phyloP scores from a whole-genome alignment of 116 monocot genomes.

The Papilionanthe hybrid region DNA sequence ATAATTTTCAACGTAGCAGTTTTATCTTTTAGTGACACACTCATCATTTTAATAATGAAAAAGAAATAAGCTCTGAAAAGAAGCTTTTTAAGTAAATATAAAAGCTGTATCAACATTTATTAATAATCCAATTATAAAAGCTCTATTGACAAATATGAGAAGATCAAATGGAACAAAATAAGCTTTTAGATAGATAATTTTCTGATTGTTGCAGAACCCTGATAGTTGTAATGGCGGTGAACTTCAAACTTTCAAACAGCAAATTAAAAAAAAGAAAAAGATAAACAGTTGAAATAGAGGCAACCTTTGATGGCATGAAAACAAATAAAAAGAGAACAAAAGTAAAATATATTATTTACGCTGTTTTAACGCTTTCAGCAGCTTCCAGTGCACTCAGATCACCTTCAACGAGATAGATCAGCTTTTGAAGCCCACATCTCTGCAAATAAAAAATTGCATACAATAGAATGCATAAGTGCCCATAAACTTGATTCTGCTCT shows the following conservation, averaged over 20 bases:
- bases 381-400: conserved; percentile 80
- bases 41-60: neutral
- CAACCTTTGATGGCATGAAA: neutral
- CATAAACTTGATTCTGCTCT: neutral
- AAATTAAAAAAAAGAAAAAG: neutral
- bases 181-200: neutral
- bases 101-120: too few species aligned
- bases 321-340: neutral
- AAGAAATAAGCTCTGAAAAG: neutral
- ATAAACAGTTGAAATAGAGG: neutral
- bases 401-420: conserved; percentile 97
- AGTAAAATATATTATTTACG: conserved; percentile 41
- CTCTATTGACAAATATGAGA: neutral
- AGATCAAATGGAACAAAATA: conserved; percentile 1
- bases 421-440: conserved; percentile 84
- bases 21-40: neutral
- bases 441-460: conserved; percentile 13
- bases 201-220: neutral
- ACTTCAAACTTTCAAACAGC: neutral
- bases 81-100: neutral
- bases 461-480: neutral
- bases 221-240: neutral
- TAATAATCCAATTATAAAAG: neutral
- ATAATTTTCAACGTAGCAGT: neutral
- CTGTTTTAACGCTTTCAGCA: conserved; percentile 92